Percentiles rank a stretch among this genome's conserved stretches.
These are phyloP conservation scores for Boletus huronensis DNA, from an alignment of 768 basidiomycete genomes.

Conservation along the genomic window DNA sequence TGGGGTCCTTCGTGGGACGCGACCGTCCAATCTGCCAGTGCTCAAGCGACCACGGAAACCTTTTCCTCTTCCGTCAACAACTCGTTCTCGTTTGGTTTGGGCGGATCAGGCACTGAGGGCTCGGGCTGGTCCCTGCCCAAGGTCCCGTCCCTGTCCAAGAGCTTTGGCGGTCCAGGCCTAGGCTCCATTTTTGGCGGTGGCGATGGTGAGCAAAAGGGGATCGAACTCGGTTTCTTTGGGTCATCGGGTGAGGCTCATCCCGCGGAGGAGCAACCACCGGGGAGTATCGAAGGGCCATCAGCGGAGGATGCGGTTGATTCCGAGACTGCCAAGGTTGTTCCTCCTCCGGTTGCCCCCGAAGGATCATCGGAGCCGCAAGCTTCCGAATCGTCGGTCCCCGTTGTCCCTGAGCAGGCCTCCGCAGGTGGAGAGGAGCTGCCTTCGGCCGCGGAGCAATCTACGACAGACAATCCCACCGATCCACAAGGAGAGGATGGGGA, in stretches of 20 bases:
- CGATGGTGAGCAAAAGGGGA: not conserved
- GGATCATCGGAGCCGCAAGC: not conserved
- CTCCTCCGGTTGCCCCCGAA: not conserved
- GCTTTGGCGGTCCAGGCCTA: not conserved
- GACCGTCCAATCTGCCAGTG: not conserved
- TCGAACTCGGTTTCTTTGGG: not conserved
- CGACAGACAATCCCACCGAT: constrained; percentile 12
- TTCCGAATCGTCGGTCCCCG: not conserved
- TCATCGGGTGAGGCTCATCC: not conserved
- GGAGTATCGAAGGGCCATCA: not conserved
- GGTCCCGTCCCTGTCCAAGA: not conserved
- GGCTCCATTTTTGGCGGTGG: not conserved
- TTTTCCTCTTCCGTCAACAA: not conserved
- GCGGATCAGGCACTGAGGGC: not conserved
- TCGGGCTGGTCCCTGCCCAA: not conserved
- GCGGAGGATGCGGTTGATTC: not conserved
- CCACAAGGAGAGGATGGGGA: constrained; percentile 5
- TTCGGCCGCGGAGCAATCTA: constrained; percentile 1
- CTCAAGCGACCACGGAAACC: not conserved
- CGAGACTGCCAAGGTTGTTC: not conserved
- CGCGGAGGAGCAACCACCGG: not conserved
- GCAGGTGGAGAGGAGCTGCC: not conserved
- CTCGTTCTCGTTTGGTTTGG: constrained; percentile 4
- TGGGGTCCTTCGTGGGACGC: constrained; percentile 4
- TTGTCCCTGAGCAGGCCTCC: not conserved